Evolutionary conservation across 1,139 yeast genomes (phyloP).

Genomic region (Saccharomyces hybrid): DNA sequence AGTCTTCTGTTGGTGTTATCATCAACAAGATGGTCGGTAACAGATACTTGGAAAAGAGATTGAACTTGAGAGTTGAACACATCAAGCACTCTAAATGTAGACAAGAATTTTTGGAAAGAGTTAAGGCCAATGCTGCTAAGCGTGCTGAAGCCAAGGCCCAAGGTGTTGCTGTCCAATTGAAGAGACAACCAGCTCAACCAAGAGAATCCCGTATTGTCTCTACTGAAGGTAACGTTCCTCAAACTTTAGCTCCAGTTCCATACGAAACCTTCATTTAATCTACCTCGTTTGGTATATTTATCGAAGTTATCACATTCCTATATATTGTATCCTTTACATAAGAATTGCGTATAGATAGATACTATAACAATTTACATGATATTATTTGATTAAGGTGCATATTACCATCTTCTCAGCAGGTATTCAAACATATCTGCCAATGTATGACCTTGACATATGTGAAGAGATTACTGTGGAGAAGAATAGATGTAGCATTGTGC

Average conservation of each 20-base stretch:
- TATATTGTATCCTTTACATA: slow-evolving; percentile 1
- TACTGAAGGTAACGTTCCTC: slow-evolving; percentile 76
- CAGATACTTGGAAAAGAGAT: slow-evolving; percentile 99
- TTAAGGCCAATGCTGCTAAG: slow-evolving; percentile 90
- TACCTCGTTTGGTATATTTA: not conserved
- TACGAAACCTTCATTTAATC: slow-evolving; percentile 97
- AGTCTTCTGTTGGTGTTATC: slow-evolving; percentile 96
- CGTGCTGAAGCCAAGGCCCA: slow-evolving; percentile 91
- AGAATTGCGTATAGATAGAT: not conserved
- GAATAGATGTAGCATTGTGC: not conserved
- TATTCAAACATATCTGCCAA: not conserved
- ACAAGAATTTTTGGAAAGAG: slow-evolving; percentile 98
- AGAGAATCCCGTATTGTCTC: slow-evolving; percentile 84
- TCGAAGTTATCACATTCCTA: not conserved
- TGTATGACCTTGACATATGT: not conserved
- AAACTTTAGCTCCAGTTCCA: slow-evolving; percentile 98
- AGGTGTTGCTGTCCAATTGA: slow-evolving; percentile 85
- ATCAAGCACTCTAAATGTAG: slow-evolving; percentile 99
- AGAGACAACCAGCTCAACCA: slow-evolving; percentile 98
- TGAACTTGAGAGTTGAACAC: slow-evolving; percentile 98
- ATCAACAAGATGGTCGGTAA: slow-evolving; percentile 97
- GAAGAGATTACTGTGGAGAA: not conserved
- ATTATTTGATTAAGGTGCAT: not conserved
- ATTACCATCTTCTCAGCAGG: not conserved
- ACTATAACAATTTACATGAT: not conserved